Conservation (phyloP, 208 protist genomes). For the Acanthamoeba royreba region DNA sequence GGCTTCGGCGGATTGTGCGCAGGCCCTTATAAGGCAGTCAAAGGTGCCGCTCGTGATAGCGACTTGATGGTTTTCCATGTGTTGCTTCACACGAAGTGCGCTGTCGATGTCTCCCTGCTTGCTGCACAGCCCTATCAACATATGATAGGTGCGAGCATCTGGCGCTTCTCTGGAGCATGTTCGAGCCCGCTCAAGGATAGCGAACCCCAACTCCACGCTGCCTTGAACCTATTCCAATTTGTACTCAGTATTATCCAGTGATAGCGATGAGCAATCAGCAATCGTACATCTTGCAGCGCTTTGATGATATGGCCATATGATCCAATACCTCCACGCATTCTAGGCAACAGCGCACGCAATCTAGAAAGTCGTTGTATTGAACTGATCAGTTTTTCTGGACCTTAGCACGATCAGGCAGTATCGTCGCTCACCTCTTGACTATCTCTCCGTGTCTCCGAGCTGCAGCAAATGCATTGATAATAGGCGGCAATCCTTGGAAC, state of each 20-base stretch:
- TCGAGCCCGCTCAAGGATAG: neutral
- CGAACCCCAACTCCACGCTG: neutral
- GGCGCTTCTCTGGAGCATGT: neutral
- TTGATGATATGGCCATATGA: neutral
- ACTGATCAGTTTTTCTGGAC: too few relatives aligned
- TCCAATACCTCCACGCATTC: neutral
- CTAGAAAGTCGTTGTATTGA: too few relatives aligned
- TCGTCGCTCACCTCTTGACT: neutral
- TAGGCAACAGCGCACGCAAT: neutral
- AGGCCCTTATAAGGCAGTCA: neutral
- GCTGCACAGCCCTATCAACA: neutral
- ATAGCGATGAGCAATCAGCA: too few relatives aligned
- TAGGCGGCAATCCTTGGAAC: neutral
- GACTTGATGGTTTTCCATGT: neutral
- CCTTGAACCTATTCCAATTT: neutral
- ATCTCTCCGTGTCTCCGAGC: neutral
- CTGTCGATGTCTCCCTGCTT: neutral
- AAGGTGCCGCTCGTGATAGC: neutral
- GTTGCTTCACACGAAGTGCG: neutral
- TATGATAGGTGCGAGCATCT: neutral
- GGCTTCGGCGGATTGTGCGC: neutral
- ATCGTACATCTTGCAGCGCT: neutral
- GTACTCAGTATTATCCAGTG: neutral
- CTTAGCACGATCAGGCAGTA: neutral
- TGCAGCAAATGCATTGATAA: neutral